Conservation (phyloP, 2,329 filamentous ascomycete genomes). For the Verticillium longisporum region DNA sequence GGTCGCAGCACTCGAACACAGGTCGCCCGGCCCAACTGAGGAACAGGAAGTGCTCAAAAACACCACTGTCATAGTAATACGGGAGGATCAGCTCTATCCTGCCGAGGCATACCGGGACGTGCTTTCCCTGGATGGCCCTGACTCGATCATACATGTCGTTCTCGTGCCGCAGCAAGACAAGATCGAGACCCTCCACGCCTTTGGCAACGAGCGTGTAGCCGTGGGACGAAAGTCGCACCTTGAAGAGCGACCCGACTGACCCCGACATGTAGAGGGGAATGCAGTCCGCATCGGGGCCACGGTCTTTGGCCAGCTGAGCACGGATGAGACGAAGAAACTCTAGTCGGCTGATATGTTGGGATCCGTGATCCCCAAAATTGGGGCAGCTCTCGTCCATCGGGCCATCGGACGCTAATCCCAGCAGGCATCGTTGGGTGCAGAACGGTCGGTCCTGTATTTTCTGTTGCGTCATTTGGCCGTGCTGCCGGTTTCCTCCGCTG, state of each 20-base stretch:
- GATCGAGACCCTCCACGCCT: constrained; percentile 21
- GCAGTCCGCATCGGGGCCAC: constrained; percentile 20
- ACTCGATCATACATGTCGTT: constrained; percentile 22
- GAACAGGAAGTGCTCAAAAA: constrained; percentile 24
- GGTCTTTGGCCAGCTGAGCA: constrained; percentile 21
- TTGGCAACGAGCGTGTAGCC: constrained; percentile 33
- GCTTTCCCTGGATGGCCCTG: constrained; percentile 20
- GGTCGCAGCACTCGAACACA: constrained; percentile 13
- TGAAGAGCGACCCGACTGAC: constrained; percentile 24
- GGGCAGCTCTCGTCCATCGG: constrained; percentile 20
- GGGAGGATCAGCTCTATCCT: constrained; percentile 18
- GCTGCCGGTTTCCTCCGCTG: constrained; percentile 1
- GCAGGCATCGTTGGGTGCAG: constrained; percentile 20
- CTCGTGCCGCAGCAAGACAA: constrained; percentile 18
- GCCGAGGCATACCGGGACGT: constrained; percentile 27
- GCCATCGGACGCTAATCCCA: constrained; percentile 13
- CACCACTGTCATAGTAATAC: constrained; percentile 21
- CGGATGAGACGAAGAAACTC: constrained; percentile 19
- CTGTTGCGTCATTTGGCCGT: constrained; percentile 3
- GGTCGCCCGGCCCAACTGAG: constrained; percentile 23
- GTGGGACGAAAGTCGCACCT: constrained; percentile 23
- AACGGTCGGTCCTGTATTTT: constrained; percentile 18
- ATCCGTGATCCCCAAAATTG: constrained; percentile 18
- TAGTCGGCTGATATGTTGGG: constrained; percentile 15
- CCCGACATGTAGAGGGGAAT: constrained; percentile 19